A percentile compares a stretch with the other conserved stretches of the same genome.
These are phyloP conservation scores for Backusella tuberculispora DNA, from an alignment of 192 early-diverging fungal genomes.

Conservation along the genomic window DNA sequence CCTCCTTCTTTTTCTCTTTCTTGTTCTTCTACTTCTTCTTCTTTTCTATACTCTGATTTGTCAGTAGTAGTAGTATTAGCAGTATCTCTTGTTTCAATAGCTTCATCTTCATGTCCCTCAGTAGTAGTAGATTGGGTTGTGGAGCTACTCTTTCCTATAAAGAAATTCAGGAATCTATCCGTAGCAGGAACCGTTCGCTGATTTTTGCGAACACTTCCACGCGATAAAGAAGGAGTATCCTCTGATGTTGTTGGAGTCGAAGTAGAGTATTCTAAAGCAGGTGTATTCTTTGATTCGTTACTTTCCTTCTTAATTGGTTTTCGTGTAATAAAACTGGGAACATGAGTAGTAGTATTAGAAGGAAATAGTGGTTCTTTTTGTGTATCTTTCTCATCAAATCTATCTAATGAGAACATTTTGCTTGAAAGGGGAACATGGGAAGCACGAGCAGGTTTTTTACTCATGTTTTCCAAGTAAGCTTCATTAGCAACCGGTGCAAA, in stretches of 20 bases:
- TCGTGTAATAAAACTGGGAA: conserved; percentile 18
- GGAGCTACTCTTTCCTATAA: background rate
- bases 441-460: background rate
- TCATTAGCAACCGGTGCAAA: conserved; percentile 18
- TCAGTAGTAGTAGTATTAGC: background rate
- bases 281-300: background rate
- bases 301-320: conserved; percentile 9
- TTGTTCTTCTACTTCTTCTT: background rate
- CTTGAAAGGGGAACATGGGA: background rate
- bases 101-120: background rate
- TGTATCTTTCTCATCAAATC: background rate
- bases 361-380: background rate
- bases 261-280: background rate
- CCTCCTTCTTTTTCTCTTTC: background rate
- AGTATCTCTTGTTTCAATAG: background rate
- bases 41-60: background rate
- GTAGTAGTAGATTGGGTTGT: background rate
- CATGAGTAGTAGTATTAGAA: background rate
- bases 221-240: background rate
- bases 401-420: background rate
- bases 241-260: background rate
- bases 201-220: conserved; percentile 15
- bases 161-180: conserved; percentile 13
- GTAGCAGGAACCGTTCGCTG: conserved; percentile 6
- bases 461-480: background rate